Percentiles rank a stretch among this genome's conserved stretches.
Evolutionary conservation across 441 rosid genomes (phyloP).

Genomic region (Adansonia gregorii): DNA sequence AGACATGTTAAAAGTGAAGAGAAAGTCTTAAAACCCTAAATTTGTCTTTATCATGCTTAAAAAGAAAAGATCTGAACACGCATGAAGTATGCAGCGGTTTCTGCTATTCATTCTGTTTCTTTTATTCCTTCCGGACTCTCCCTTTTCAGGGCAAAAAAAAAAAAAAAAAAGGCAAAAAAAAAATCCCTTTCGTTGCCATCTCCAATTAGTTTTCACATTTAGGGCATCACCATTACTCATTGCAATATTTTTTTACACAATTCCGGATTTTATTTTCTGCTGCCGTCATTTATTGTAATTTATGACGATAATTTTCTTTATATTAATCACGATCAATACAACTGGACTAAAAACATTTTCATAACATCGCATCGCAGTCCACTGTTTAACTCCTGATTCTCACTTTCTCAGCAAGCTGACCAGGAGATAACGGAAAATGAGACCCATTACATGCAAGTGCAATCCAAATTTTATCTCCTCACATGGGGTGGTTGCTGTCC

Average conservation of each 20-base stretch:
- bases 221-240: background rate
- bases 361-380: too few relatives aligned
- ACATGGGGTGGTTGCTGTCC: conserved; percentile 16
- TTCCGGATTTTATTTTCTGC: background rate
- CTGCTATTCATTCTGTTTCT: background rate
- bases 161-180: background rate
- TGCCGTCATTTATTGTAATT: too few relatives aligned
- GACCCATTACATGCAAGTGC: conserved; percentile 32
- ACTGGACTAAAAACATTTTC: too few relatives aligned
- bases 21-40: background rate
- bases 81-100: background rate
- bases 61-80: background rate
- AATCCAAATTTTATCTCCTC: background rate
- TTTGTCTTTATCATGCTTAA: conserved; percentile 17
- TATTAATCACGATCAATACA: too few relatives aligned
- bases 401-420: background rate
- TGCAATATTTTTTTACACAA: background rate
- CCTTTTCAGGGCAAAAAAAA: background rate
- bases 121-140: background rate
- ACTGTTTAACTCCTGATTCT: background rate
- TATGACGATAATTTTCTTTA: too few relatives aligned
- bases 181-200: background rate
- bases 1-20: background rate
- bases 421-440: conserved; percentile 16
- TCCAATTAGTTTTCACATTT: background rate